These are phyloP conservation scores for Talaromyces adpressus DNA, from an alignment of 495 filamentous ascomycete species.

Conservation along the genomic window DNA sequence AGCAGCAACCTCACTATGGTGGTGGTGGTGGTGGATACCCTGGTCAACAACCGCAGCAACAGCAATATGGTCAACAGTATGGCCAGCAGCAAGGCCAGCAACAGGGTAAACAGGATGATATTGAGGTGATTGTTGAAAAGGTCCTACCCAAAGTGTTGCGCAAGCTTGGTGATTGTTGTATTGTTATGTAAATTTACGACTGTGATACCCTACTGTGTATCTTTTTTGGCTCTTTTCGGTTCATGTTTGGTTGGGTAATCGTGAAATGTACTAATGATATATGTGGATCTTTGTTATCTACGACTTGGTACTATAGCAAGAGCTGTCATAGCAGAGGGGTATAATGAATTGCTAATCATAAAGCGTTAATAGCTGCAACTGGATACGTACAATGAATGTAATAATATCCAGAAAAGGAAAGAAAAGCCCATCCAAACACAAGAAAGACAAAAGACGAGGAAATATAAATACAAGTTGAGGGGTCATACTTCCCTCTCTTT, in stretches of 20 bases:
- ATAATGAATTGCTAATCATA: slow-evolving; percentile 4
- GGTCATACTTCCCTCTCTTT: slow-evolving; percentile 11
- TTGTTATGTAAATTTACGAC: slow-evolving; percentile 58
- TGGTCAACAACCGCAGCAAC: slow-evolving; percentile 31
- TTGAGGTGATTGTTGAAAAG: slow-evolving; percentile 58
- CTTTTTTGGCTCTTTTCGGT: neutral
- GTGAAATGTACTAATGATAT: neutral
- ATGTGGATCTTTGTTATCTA: neutral
- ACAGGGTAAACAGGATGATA: slow-evolving; percentile 49
- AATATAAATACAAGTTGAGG: neutral
- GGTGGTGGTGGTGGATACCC: slow-evolving; percentile 22
- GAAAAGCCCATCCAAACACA: neutral
- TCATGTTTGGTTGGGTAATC: neutral
- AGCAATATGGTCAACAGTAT: slow-evolving; percentile 12
- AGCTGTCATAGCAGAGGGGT: neutral
- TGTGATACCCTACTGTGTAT: neutral
- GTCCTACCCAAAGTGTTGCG: slow-evolving; percentile 51
- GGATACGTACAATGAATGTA: neutral
- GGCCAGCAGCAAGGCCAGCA: slow-evolving; percentile 29
- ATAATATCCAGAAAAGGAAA: neutral
- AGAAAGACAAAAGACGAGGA: neutral
- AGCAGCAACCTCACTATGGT: too few species aligned
- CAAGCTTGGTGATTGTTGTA: slow-evolving; percentile 66
- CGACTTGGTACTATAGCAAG: neutral
- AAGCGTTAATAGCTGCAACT: neutral